These are phyloP conservation scores for Mayamaea pseudoterrestris DNA, from an alignment of 108 stramenopile genomes.

Conservation along the genomic window DNA sequence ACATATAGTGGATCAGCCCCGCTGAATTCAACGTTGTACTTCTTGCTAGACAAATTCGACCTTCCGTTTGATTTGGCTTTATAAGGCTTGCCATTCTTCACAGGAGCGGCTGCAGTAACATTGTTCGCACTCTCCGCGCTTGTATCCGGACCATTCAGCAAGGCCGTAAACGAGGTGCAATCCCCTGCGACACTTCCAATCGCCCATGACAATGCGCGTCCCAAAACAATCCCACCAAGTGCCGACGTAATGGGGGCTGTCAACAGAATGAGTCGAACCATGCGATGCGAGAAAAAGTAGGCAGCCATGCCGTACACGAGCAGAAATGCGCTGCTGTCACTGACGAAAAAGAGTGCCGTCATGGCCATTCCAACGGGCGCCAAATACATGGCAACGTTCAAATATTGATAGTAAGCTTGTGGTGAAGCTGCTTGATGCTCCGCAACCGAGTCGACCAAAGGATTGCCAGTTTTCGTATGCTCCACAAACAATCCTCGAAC, in stretches of 20 bases:
- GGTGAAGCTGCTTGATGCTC: slow-evolving; percentile 96
- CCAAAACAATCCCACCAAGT: slow-evolving; percentile 80
- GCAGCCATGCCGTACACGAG: slow-evolving; percentile 84
- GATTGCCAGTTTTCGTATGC: slow-evolving; percentile 90
- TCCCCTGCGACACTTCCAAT: slow-evolving; percentile 19
- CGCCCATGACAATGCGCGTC: slow-evolving; percentile 26
- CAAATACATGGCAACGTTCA: slow-evolving; percentile 53
- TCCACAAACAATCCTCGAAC: slow-evolving; percentile 82
- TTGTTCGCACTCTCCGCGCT: slow-evolving; percentile 6
- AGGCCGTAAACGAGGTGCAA: no score
- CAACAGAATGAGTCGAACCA: slow-evolving; percentile 95
- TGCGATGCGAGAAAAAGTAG: slow-evolving; percentile 93
- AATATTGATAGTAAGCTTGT: slow-evolving; percentile 87
- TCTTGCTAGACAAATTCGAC: no score
- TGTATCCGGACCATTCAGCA: not conserved
- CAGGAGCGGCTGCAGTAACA: not conserved
- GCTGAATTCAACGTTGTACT: no score
- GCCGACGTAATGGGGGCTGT: slow-evolving; percentile 90
- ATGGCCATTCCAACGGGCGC: slow-evolving; percentile 90
- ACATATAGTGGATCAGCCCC: no score
- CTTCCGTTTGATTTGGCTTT: no score
- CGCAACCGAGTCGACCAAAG: slow-evolving; percentile 84
- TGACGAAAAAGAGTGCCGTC: slow-evolving; percentile 37
- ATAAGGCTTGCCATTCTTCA: no score
- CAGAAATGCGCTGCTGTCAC: slow-evolving; percentile 82